Conservation (phyloP, 1,139 yeast species). For the Magnusiomyces suaveolens region DNA sequence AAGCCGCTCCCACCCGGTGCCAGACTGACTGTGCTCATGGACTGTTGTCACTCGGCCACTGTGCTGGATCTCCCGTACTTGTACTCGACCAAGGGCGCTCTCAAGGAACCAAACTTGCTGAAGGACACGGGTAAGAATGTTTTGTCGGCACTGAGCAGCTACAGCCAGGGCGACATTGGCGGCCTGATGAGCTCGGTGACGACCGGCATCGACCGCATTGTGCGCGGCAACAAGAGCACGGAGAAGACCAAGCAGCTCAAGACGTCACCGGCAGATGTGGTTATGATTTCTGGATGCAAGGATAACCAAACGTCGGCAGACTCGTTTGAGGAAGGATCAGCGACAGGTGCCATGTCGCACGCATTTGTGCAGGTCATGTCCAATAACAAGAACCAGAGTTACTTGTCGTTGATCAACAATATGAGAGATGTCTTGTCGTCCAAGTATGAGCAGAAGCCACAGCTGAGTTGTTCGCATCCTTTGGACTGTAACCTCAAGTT, state of each 20-base stretch:
- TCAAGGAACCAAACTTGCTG: constrained; percentile 80
- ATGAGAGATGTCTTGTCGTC: constrained; percentile 61
- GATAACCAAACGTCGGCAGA: constrained; percentile 78
- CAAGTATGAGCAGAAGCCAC: constrained; percentile 83
- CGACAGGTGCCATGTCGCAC: constrained; percentile 93
- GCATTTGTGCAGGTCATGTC: constrained; percentile 68
- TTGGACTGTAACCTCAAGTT: constrained; percentile 67
- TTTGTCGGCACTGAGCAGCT: constrained; percentile 57
- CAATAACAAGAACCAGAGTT: constrained; percentile 62
- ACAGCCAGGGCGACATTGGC: constrained; percentile 61
- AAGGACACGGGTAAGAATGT: constrained; percentile 79
- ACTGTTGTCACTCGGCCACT: constrained; percentile 91
- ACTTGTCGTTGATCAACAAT: constrained; percentile 65
- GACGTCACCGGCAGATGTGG: constrained; percentile 81
- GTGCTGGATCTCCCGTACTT: constrained; percentile 81
- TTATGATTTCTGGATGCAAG: constrained; percentile 81
- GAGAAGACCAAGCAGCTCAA: constrained; percentile 45
- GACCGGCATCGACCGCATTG: constrained; percentile 43
- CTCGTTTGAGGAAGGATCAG: constrained; percentile 63
- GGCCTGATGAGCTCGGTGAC: constrained; percentile 40
- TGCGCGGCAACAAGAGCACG: constrained; percentile 32
- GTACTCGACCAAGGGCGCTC: constrained; percentile 82
- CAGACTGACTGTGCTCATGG: constrained; percentile 77
- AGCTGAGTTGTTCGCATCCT: constrained; percentile 75
- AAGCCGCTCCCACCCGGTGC: constrained; percentile 71